Evolutionary conservation across 179 eudicot species (phyloP), one percentile per base, ranked within the genome.

Genomic region (Kewa caespitosa): DNA sequence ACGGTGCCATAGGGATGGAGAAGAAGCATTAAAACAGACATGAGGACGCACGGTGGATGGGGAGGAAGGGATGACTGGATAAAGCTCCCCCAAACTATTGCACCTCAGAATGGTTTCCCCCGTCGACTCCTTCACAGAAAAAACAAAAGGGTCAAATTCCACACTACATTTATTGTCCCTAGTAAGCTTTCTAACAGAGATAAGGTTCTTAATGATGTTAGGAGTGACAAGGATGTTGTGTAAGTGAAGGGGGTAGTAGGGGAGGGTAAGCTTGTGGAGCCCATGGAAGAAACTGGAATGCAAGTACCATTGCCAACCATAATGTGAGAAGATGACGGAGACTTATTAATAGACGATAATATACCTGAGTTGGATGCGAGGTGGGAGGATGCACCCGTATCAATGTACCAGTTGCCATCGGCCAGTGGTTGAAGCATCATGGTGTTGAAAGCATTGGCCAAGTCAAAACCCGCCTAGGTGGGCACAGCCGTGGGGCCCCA

Each of bases 51-150:
- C 38, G 20, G 22, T 9, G 17, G 41, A 3, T 4, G 69, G 14
- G 14, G 46, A 6, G 14, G 46, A 6, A 6, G 25, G 28, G 23
- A 6, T 22, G 15, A 34, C 8, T 0, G 74, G 41, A 13, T 54
- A 71, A 27, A 50, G 62, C 13, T 54, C 63, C 4, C 31, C 15
- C 7, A 22, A 10, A 20, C 74, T 71, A 52, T 71, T n/a, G 50
- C 31, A 71, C 18, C 62, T 18, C 30, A 22, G 33, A 4, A 54
- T 34, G 20, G 10, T 27, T 4, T 0, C 54, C 74, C 30, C 54
- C 25, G 62, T 71, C 36, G 36, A 34, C 20, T 71, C 63, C 74
- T 71, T 71, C 38, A 71, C 74, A 71, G 61, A 31, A 32, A 71
- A 71, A 33, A 42, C 63, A 34, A 54, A 50, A 13, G 42, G 74